Evolutionary conservation across 805 yeast genomes (phyloP).

Genomic region (Cyberlindnera suaveolens): DNA sequence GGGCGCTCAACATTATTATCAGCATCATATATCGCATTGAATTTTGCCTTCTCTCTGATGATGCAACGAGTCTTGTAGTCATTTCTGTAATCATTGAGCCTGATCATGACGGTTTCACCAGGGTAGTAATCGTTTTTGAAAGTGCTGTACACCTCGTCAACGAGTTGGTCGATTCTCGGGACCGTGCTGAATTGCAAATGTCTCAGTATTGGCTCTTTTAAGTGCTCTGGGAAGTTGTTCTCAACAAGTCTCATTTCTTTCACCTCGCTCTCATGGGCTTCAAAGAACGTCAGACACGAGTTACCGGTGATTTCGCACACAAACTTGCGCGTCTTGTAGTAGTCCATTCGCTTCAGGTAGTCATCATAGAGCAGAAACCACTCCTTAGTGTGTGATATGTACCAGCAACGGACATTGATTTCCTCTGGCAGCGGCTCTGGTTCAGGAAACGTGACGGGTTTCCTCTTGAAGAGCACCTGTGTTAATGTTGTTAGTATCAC

Average conservation of each 20-base stretch:
- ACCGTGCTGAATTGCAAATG: conserved; percentile 75
- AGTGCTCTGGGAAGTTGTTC: conserved; percentile 79
- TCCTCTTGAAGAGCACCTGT: conserved; percentile 72
- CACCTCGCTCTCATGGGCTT: conserved; percentile 76
- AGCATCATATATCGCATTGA: conserved; percentile 41
- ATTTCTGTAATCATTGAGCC: conserved; percentile 25
- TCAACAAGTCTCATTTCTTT: conserved; percentile 62
- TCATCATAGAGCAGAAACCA: conserved; percentile 79
- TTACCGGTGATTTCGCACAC: conserved; percentile 96
- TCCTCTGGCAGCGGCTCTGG: conserved; percentile 55
- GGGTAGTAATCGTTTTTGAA: conserved; percentile 86
- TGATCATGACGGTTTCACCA: conserved; percentile 75
- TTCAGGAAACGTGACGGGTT: conserved; percentile 54
- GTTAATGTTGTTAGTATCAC: conserved; percentile 13
- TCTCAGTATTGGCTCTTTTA: conserved; percentile 87
- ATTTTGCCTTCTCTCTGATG: conserved; percentile 82
- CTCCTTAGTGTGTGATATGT: conserved; percentile 79
- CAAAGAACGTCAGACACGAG: conserved; percentile 84
- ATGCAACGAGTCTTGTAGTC: conserved; percentile 35
- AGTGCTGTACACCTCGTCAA: conserved; percentile 74
- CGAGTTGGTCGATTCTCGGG: conserved; percentile 78
- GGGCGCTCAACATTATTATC: conserved; percentile 34
- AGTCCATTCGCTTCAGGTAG: conserved; percentile 65
- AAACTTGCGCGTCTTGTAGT: conserved; percentile 69
- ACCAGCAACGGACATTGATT: conserved; percentile 63